Base-by-base conservation (phyloP, 139 green algal species). In the Coccomyxa sp. region DNA sequence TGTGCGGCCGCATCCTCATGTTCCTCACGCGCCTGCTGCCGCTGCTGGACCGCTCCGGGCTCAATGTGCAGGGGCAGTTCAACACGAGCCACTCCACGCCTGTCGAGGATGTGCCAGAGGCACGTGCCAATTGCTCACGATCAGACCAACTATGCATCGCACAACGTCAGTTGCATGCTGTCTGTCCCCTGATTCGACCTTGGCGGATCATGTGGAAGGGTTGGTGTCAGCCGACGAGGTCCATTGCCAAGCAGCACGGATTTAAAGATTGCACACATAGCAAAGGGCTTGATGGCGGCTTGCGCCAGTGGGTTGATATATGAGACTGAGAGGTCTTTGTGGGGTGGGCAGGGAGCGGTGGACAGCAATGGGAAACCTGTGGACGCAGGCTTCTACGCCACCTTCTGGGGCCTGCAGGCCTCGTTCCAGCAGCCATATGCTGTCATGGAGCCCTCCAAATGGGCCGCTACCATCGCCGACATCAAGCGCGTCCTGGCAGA, bases 391-490 rank as follows among this genome's bases (percentile, higher is more conserved):
- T 88, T 95, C 79, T 97, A 97, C 90, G 79, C 66, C 11, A 91
- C 88, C 28, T 97, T 98, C 86, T 97, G 94, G 94, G 83, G 83
- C 21, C 86, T 97, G 78, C 94, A 97, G 83, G 57, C 51, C 31
- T 67, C 31, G 21, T 91, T 92, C 60, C 82, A 80, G 79, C 58
- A 87, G 59, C 87, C 87, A 0, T 38, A 28, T 0, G 0, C 23
- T 0, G 58, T 30, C 23, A 79, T 91, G 79, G 17, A 81, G 63
- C 79, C 80, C 58, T 84, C 76, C 71, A 85, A 85, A 67, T 90
- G 88, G 88, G 71, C 68, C 0, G 59, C 76, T 58, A 67, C 88
- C 27, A 81, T 83, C 0, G 38, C 74, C 15, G 78, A 85, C 66
- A 68, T 91, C 4, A 71, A 74, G 15, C 15, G 31, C 13, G 81